Conservation (phyloP, 2,329 filamentous ascomycete genomes). For the Phaeosphaeria sp. region DNA sequence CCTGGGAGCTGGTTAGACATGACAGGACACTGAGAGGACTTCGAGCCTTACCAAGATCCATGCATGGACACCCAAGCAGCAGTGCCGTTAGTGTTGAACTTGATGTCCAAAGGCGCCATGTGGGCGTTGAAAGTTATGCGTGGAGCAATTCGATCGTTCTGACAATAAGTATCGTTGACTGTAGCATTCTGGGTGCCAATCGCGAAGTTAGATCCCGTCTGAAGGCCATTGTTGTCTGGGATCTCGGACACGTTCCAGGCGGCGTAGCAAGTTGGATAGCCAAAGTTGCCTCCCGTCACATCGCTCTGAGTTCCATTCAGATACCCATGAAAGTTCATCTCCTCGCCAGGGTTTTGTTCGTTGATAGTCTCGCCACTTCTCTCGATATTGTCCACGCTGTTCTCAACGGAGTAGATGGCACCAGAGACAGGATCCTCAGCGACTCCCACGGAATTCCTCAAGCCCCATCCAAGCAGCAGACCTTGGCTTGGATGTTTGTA, state of each 20-base stretch:
- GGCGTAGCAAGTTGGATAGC: slow-evolving; percentile 74
- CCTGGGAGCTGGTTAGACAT: slow-evolving; percentile 34
- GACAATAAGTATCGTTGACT: slow-evolving; percentile 57
- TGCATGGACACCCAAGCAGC: slow-evolving; percentile 74
- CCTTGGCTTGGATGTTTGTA: slow-evolving; percentile 62
- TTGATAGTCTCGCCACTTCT: slow-evolving; percentile 68
- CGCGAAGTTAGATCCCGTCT: slow-evolving; percentile 59
- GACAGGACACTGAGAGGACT: neutral
- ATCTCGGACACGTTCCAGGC: slow-evolving; percentile 65
- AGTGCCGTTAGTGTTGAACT: slow-evolving; percentile 66
- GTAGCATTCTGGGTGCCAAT: slow-evolving; percentile 54
- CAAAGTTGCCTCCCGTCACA: slow-evolving; percentile 65
- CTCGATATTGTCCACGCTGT: slow-evolving; percentile 70
- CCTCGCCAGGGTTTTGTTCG: slow-evolving; percentile 73
- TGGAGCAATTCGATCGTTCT: slow-evolving; percentile 49
- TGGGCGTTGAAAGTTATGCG: slow-evolving; percentile 70
- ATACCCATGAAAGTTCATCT: slow-evolving; percentile 75
- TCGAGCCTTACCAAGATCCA: slow-evolving; percentile 66
- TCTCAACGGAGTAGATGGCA: slow-evolving; percentile 68
- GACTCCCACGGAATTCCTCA: slow-evolving; percentile 75
- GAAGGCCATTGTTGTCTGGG: slow-evolving; percentile 54
- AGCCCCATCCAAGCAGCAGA: slow-evolving; percentile 67
- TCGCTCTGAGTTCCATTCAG: slow-evolving; percentile 58
- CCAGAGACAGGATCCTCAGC: slow-evolving; percentile 65
- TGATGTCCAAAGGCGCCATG: slow-evolving; percentile 74